Base-by-base conservation (phyloP, 2,329 filamentous ascomycete genomes). In the Truncatella angustata region DNA sequence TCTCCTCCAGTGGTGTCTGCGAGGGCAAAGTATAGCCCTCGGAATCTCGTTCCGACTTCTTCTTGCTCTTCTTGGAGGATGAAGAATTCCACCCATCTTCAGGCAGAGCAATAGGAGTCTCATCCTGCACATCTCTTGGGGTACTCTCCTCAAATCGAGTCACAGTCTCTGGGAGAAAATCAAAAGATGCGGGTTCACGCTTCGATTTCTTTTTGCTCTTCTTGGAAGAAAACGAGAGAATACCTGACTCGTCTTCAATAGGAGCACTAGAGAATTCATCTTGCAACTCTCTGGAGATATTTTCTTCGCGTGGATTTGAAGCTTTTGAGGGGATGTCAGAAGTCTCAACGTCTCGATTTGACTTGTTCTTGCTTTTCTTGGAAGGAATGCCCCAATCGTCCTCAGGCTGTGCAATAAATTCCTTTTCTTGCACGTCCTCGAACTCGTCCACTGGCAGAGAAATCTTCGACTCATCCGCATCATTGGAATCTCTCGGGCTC, bases 51-150 rank as follows among this genome's bases (percentile, higher is more conserved):
- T 64, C 72, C 5, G 73, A 75, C 52, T 68, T 77, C 65, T 63
- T 74, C 53, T 75, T 77, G 49, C 72, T 75, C 62, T 73, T 77
- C 36, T 68, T 69, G 26, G 68, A 72, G 56, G 64, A 48, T 32
- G 28, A 32, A 32, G 28, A n/a, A 34, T 47, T 49, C 56, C 54
- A 54, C 28, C 60, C 57, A n/a, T 63, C 58, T 35, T 58, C 55
- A 5, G 34, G 53, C 6, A 26, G 42, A 20, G 42, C 40, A 24
- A 20, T 28, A 11, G 28, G 42, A 10, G 5, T 37, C 3, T 35
- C 43, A 47, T 52, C 40, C 37, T 37, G 57, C 36, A 54, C 36
- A 40, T 10, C 7, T 7, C 20, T 16, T 40, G n/a, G 9, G 36
- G 36, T 21, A 40, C 16, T n/a, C n/a, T 7, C n/a, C 28, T 32